Conservation (phyloP, 306 rosid genomes). For the Dryas drummondii region DNA sequence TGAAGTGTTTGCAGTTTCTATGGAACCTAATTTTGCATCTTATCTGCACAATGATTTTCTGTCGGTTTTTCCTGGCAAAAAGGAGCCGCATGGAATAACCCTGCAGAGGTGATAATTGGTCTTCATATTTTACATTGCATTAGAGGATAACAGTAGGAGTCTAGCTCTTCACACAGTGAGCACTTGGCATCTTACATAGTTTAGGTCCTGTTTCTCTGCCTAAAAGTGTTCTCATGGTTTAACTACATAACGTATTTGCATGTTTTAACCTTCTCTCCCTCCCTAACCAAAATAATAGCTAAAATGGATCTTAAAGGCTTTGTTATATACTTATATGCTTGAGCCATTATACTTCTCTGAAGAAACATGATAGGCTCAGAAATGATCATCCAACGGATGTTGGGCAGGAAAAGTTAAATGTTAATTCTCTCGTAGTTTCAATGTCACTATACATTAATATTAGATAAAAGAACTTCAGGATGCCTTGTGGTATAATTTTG, state of each 20-base stretch:
- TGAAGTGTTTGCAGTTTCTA: conserved; percentile 77
- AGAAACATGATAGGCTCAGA: neutral
- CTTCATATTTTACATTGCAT: conserved; percentile 12
- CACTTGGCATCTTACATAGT: neutral
- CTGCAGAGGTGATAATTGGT: conserved; percentile 58
- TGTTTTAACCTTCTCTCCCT: neutral
- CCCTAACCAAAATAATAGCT: neutral
- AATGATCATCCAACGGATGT: neutral
- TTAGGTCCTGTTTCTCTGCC: neutral
- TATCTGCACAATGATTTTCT: conserved; percentile 80
- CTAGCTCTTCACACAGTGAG: neutral
- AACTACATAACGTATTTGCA: neutral
- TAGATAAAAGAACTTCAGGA: neutral
- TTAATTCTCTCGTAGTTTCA: neutral
- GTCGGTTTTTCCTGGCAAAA: conserved; percentile 57
- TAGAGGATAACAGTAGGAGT: neutral
- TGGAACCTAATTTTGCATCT: conserved; percentile 89
- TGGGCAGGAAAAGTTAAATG: neutral
- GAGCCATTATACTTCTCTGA: neutral
- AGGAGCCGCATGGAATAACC: conserved; percentile 63
- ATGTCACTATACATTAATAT: neutral
- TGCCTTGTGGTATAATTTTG: neutral
- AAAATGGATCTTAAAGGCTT: neutral
- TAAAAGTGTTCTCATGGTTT: neutral
- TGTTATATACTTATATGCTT: neutral